These are phyloP conservation scores for Fonsecaea monophora DNA, from an alignment of 2,329 filamentous ascomycete species.

Conservation along the genomic window DNA sequence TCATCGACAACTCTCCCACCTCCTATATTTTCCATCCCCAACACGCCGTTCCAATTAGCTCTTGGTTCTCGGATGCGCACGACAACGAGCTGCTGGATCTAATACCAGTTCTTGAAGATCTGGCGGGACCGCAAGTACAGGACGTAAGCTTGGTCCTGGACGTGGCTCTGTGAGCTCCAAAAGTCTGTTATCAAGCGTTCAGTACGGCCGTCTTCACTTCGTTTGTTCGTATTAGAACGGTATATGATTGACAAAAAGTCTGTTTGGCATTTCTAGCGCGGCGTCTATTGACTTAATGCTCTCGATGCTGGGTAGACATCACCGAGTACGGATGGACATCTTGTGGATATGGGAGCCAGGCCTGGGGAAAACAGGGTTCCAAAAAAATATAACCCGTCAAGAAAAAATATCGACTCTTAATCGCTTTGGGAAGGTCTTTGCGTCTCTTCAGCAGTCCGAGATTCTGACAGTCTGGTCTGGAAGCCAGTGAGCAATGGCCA, in stretches of 20 bases:
- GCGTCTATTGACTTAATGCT: conserved; percentile 26
- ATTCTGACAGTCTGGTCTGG: not conserved
- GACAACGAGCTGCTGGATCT: conserved; percentile 98
- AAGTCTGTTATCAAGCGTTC: conserved; percentile 3
- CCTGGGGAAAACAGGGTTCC: conserved; percentile 17
- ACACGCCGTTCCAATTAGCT: conserved; percentile 98
- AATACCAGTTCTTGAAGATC: conserved; percentile 96
- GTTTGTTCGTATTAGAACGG: conserved; percentile 34
- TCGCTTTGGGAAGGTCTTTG: conserved; percentile 22
- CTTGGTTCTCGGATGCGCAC: conserved; percentile 99
- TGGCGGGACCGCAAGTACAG: conserved; percentile 84
- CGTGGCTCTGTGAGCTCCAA: conserved; percentile 67
- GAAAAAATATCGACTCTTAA: conserved; percentile 29
- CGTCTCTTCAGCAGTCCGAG: not conserved
- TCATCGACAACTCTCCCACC: conserved; percentile 98
- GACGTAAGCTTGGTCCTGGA: conserved; percentile 98
- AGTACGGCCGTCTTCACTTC: conserved; percentile 20
- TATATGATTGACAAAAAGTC: conserved; percentile 32
- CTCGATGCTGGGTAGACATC: conserved; percentile 23
- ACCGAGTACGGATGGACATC: conserved; percentile 23
- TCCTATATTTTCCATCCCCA: conserved; percentile 99
- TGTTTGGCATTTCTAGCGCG: conserved; percentile 35
- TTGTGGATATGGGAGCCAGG: conserved; percentile 29
- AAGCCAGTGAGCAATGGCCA: not conserved
- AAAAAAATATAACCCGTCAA: conserved; percentile 17